Percentiles rank a stretch among this genome's conserved stretches.
Conservation (phyloP, 306 rosid species). For the Urtica urens region DNA sequence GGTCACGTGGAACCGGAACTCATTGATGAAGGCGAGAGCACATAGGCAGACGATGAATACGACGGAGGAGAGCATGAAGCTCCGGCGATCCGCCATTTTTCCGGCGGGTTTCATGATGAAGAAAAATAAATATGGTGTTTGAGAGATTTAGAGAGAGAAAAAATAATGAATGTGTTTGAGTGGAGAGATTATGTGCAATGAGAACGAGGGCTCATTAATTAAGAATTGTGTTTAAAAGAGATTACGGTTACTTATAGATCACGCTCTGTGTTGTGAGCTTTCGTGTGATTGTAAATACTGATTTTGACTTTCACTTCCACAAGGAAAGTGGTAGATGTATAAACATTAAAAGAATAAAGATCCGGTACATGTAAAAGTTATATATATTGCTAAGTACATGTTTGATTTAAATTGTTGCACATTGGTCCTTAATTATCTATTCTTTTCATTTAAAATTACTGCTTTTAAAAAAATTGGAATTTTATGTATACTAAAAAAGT, state of each 20-base stretch:
- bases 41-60: constrained; percentile 54
- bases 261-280: constrained; percentile 34
- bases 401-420: no score
- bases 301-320: constrained; percentile 36
- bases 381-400: no score
- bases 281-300: constrained; percentile 34
- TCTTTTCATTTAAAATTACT: no score
- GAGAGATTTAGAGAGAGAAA: neutral
- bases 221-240: constrained; percentile 20
- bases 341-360: no score
- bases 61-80: constrained; percentile 39
- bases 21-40: constrained; percentile 55
- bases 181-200: constrained; percentile 2
- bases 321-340: constrained; percentile 2
- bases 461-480: no score
- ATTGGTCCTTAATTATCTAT: no score
- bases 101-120: constrained; percentile 21
- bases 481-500: no score
- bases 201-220: neutral
- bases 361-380: no score
- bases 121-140: constrained; percentile 15
- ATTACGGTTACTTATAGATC: constrained; percentile 34
- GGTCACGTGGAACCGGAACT: constrained; percentile 37
- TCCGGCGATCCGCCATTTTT: constrained; percentile 21
- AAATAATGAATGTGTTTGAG: neutral